Evolutionary conservation across 495 filamentous ascomycete genomes (phyloP), one percentile per base, ranked within the genome.

Genomic region (Oidiodendron maius): DNA sequence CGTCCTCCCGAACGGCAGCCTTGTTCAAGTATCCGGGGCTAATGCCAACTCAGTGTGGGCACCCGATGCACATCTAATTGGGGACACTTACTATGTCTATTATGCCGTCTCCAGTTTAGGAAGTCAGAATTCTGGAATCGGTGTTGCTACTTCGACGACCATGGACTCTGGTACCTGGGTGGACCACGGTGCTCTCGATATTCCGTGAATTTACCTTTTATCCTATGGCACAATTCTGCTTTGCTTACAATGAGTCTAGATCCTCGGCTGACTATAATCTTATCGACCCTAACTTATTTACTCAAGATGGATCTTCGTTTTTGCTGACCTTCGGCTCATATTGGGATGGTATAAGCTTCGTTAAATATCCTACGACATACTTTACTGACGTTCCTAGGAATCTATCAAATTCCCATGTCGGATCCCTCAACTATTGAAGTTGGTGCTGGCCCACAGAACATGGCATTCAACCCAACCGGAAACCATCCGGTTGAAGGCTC

Each of bases 31-130:
- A 9, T 35, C 59, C 0, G 82, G 82, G 1, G 26, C 5, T 5
- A 77, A 71, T 42, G 61, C 60, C 4, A 72, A 84, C 66, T 81
- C 26, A 86, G 82, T 81, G 79, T 82, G 65, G 83, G 85, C 86
- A 2, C 84, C 84, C 0, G 83, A 87, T 55, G 76, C 87, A 21
- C 58, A 69, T 45, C 62, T 75, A 25, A 61, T 83, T 1, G 72
- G 71, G 32, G 61, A 61, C 12, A 70, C 65, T 0, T 89, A 88
- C 67, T 82, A 84, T 59, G 70, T 86, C 53, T 89, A 86, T 72
- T 91, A 89, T 64, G 69, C 78, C 1, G 75, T 87, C 39, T 78
- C 73, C 28, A 69, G 72, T 22, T 81, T 85, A 46, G 84, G 86
- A 18, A 77, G 72, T 3, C 77, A 82, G 44, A 67, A 70, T 62